phyloP scores from a whole-genome alignment of 495 filamentous ascomycete genomes.

The Mytilinidion resinicola region DNA sequence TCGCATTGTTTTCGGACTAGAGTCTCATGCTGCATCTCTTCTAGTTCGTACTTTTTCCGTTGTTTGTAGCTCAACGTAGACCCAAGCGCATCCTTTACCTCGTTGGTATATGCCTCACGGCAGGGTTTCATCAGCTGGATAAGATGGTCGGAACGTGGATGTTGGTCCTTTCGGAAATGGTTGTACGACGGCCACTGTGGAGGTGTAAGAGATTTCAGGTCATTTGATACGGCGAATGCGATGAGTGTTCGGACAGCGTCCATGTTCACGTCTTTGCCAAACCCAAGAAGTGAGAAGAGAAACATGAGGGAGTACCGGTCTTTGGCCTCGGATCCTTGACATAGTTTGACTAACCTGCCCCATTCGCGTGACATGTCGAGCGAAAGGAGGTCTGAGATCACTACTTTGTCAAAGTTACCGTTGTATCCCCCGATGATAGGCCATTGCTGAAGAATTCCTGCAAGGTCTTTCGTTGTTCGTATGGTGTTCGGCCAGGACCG shows the following conservation, averaged over 20 bases:
- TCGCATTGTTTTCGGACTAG: background rate
- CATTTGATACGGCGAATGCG: constrained; percentile 35
- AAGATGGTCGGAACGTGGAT: constrained; percentile 5
- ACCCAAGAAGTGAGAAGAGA: constrained; percentile 37
- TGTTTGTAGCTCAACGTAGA: background rate
- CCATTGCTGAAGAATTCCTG: constrained; percentile 9
- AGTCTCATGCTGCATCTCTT: background rate
- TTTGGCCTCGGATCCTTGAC: constrained; percentile 13
- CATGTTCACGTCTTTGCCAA: constrained; percentile 35
- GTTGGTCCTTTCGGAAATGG: constrained; percentile 26
- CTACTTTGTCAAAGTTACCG: constrained; percentile 20
- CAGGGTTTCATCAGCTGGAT: constrained; percentile 30
- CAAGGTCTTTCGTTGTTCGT: background rate
- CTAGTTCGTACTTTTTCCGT: background rate
- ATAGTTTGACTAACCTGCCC: constrained; percentile 42
- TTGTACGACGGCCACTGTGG: constrained; percentile 34
- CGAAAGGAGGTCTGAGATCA: constrained; percentile 32
- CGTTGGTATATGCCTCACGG: background rate
- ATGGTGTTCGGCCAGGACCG: constrained; percentile 6
- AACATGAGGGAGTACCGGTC: constrained; percentile 43
- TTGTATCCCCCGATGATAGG: constrained; percentile 34
- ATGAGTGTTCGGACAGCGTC: constrained; percentile 33
- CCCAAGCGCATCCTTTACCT: background rate
- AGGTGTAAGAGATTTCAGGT: constrained; percentile 31
- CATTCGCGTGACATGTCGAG: constrained; percentile 35